Conservation (phyloP, 2,329 filamentous ascomycete genomes). For the Trichoderma atroviride region DNA sequence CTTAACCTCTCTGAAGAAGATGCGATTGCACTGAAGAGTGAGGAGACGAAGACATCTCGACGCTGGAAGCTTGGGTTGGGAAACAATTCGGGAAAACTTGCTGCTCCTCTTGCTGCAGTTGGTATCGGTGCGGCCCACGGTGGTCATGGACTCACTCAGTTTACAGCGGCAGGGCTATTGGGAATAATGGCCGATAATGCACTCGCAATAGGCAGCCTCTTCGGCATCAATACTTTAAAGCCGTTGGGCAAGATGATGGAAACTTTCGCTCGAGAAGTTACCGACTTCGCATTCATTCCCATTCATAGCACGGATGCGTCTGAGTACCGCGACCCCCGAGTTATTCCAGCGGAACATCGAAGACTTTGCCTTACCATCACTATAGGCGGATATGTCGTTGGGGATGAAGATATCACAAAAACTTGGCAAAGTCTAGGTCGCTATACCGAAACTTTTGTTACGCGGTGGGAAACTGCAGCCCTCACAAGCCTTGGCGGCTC, state of each 20-base stretch:
- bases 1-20: conserved; percentile 46
- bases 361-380: conserved; percentile 81
- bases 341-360: conserved; percentile 60
- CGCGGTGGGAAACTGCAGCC: conserved; percentile 81
- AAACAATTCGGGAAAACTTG: conserved; percentile 62
- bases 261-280: conserved; percentile 80
- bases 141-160: conserved; percentile 72
- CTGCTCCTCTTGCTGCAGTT: conserved; percentile 74
- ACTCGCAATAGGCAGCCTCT: conserved; percentile 79
- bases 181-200: conserved; percentile 79
- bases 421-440: conserved; percentile 78
- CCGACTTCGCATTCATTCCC: conserved; percentile 85
- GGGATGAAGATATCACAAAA: conserved; percentile 66
- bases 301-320: conserved; percentile 54
- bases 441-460: conserved; percentile 75
- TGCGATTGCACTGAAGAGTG: conserved; percentile 43
- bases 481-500: conserved; percentile 77
- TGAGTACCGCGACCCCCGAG: conserved; percentile 52
- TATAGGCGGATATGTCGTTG: conserved; percentile 78
- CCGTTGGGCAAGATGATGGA: conserved; percentile 89
- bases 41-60: conserved; percentile 65
- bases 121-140: conserved; percentile 80
- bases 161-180: conserved; percentile 75
- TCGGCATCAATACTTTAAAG: conserved; percentile 85
- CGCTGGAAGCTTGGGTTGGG: conserved; percentile 70